A percentile compares a stretch with the other conserved stretches of the same genome.
Evolutionary conservation across 2,329 filamentous ascomycete species (phyloP).

Genomic region (Fusarium sp.): DNA sequence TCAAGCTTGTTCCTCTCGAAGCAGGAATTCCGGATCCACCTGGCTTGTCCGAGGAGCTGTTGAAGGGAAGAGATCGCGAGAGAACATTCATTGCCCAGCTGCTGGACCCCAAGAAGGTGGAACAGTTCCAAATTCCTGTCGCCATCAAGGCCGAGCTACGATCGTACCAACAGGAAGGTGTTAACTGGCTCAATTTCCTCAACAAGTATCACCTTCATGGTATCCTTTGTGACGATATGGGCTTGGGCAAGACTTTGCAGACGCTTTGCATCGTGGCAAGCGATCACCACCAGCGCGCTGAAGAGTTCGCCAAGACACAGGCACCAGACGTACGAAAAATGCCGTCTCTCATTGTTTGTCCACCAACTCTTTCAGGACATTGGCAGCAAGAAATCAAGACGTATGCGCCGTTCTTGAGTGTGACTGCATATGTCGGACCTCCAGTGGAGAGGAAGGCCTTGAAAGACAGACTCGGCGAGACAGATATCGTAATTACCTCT

Average conservation of each 20-base stretch:
- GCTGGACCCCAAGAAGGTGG: slow-evolving; percentile 95
- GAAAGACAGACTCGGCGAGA: slow-evolving; percentile 76
- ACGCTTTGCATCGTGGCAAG: slow-evolving; percentile 98
- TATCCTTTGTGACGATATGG: slow-evolving; percentile 99
- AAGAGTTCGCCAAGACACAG: slow-evolving; percentile 87
- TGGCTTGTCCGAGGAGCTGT: slow-evolving; percentile 86
- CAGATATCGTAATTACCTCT: slow-evolving; percentile 95
- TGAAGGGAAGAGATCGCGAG: slow-evolving; percentile 92
- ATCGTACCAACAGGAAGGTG: slow-evolving; percentile 97
- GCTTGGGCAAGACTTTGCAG: slow-evolving; percentile 95
- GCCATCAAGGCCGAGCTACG: slow-evolving; percentile 96
- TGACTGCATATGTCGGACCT: slow-evolving; percentile 91
- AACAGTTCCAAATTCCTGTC: slow-evolving; percentile 92
- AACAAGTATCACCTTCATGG: slow-evolving; percentile 98
- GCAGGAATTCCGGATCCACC: slow-evolving; percentile 97
- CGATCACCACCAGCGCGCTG: slow-evolving; percentile 92
- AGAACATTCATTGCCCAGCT: slow-evolving; percentile 97
- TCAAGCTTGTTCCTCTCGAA: slow-evolving; percentile 96
- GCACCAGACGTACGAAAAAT: slow-evolving; percentile 82
- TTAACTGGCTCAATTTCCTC: slow-evolving; percentile 98
- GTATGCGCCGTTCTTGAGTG: slow-evolving; percentile 93
- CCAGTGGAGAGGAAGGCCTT: slow-evolving; percentile 82
- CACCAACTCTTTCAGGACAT: slow-evolving; percentile 94
- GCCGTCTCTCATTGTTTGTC: slow-evolving; percentile 94
- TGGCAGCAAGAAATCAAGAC: slow-evolving; percentile 98